Evolutionary conservation across 441 rosid genomes (phyloP).

Genomic region (Jatropha podagrica): DNA sequence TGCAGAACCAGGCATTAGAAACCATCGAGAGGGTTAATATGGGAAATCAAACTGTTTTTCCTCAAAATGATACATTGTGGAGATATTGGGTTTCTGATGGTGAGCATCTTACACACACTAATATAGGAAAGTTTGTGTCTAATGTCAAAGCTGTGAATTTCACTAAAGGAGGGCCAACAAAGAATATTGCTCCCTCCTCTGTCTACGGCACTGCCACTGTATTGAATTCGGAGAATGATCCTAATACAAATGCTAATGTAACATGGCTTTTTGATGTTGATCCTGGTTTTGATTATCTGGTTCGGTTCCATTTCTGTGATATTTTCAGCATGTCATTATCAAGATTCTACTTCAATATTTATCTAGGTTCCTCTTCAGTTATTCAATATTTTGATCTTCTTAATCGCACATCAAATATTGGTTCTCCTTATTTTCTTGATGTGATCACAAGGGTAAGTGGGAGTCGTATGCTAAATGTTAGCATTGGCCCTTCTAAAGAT

Average conservation of each 20-base stretch:
- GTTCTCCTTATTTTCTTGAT: constrained; percentile 67
- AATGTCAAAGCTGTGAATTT: constrained; percentile 53
- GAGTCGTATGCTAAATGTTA: constrained; percentile 37
- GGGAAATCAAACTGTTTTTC: constrained; percentile 66
- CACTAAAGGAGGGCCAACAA: constrained; percentile 34
- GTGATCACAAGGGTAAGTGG: constrained; percentile 40
- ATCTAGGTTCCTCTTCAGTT: constrained; percentile 51
- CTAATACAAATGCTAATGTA: constrained; percentile 42
- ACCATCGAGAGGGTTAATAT: constrained; percentile 76
- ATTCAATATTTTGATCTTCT: constrained; percentile 48
- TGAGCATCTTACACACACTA: constrained; percentile 36
- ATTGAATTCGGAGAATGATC: constrained; percentile 35
- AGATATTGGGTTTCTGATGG: constrained; percentile 72
- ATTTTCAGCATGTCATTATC: constrained; percentile 28
- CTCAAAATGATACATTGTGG: constrained; percentile 65
- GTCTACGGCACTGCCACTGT: constrained; percentile 81
- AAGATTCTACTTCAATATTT: constrained; percentile 44
- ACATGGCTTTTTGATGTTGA: constrained; percentile 75
- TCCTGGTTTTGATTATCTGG: constrained; percentile 64
- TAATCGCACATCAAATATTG: constrained; percentile 35
- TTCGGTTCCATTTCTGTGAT: constrained; percentile 83
- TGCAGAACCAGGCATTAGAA: constrained; percentile 56
- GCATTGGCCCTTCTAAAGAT: constrained; percentile 55
- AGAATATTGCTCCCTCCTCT: constrained; percentile 53
- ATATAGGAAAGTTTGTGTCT: constrained; percentile 28